phyloP scores from a whole-genome alignment of 805 yeast species.

The Starmerella vitae region DNA sequence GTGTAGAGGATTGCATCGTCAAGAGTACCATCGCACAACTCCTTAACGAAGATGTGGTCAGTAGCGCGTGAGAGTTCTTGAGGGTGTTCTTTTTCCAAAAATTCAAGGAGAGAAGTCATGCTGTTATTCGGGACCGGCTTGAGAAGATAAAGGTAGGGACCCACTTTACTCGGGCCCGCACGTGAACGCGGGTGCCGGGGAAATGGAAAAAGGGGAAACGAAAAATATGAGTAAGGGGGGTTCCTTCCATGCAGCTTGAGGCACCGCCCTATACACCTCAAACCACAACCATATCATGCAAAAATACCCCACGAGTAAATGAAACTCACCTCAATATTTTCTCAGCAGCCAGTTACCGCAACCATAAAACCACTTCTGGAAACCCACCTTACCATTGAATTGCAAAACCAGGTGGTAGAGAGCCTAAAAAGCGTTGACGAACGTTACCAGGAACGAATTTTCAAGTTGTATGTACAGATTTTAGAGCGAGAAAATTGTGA shows the following conservation, averaged over 20 bases:
- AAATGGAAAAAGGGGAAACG: too few relatives aligned
- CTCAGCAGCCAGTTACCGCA: conserved; percentile 13
- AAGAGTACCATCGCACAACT: conserved; percentile 11
- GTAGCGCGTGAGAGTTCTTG: conserved; percentile 1
- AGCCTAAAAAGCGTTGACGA: conserved; percentile 4
- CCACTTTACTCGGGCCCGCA: too few relatives aligned
- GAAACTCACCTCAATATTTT: conserved; percentile 6
- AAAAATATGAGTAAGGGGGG: too few relatives aligned
- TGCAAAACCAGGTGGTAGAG: conserved; percentile 2
- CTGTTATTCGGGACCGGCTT: too few relatives aligned
- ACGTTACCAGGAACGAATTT: conserved; percentile 4
- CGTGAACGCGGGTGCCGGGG: too few relatives aligned
- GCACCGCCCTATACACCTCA: too few relatives aligned
- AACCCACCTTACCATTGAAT: background rate
- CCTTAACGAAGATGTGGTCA: conserved; percentile 8
- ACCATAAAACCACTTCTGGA: conserved; percentile 5
- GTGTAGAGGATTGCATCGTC: conserved; percentile 5
- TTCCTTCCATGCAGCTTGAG: too few relatives aligned
- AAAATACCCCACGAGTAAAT: too few relatives aligned
- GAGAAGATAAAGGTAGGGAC: too few relatives aligned
- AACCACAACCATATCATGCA: too few relatives aligned
- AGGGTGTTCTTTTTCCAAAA: background rate
- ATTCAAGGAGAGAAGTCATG: background rate
- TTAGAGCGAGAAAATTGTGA: conserved; percentile 4
- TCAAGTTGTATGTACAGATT: conserved; percentile 2